These are phyloP conservation scores for Clonostachys chloroleuca DNA, from an alignment of 2,329 filamentous ascomycete species.

Conservation along the genomic window DNA sequence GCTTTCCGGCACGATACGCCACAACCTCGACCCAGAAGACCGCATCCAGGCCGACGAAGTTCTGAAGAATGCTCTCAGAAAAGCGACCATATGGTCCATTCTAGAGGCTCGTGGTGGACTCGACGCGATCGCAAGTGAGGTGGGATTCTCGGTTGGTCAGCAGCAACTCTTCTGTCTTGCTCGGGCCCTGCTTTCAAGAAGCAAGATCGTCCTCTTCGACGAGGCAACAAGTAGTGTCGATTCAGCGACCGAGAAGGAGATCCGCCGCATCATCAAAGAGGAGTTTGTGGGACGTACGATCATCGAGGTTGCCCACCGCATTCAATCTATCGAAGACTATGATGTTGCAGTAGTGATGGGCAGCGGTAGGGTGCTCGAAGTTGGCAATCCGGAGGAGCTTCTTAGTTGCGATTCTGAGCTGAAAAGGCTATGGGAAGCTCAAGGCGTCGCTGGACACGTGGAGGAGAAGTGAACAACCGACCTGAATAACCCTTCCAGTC, in stretches of 20 bases:
- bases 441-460: neutral
- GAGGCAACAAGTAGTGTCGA: slow-evolving; percentile 25
- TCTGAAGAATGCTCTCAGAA: slow-evolving; percentile 18
- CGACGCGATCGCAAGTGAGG: slow-evolving; percentile 26
- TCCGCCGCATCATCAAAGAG: slow-evolving; percentile 11
- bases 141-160: slow-evolving; percentile 48
- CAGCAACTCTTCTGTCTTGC: slow-evolving; percentile 57
- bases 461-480: too few species aligned
- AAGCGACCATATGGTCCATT: slow-evolving; percentile 15
- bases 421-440: slow-evolving; percentile 11
- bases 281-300: slow-evolving; percentile 16
- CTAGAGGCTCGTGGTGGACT: slow-evolving; percentile 18
- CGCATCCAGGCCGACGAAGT: slow-evolving; percentile 15
- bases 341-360: slow-evolving; percentile 20
- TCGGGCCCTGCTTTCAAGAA: slow-evolving; percentile 41
- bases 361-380: slow-evolving; percentile 14
- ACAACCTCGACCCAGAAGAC: slow-evolving; percentile 29
- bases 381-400: slow-evolving; percentile 14
- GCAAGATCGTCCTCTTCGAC: slow-evolving; percentile 3
- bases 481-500: too few species aligned
- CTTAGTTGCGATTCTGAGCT: slow-evolving; percentile 11
- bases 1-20: slow-evolving; percentile 29
- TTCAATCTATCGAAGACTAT: slow-evolving; percentile 16
- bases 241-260: slow-evolving; percentile 15
- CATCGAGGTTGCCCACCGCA: slow-evolving; percentile 19